These are phyloP conservation scores for Trichoderma parareesei DNA, from an alignment of 495 filamentous ascomycete genomes.

Conservation along the genomic window DNA sequence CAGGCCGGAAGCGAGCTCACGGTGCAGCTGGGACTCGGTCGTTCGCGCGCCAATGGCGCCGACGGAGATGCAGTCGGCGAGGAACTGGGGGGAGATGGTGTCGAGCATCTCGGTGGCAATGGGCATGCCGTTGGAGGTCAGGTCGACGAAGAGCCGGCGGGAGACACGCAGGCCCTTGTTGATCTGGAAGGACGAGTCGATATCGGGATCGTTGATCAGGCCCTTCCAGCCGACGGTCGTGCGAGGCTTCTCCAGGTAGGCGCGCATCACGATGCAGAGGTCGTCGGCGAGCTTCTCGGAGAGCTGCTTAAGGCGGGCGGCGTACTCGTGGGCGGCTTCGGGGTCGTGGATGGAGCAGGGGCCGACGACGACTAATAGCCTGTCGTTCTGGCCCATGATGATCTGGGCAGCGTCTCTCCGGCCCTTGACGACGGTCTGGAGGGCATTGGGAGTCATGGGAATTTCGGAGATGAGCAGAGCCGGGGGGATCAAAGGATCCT, in stretches of 20 bases:
- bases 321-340: constrained; percentile 78
- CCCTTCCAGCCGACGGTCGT: constrained; percentile 99
- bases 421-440: constrained; percentile 68
- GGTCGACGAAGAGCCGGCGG: constrained; percentile 80
- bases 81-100: constrained; percentile 91
- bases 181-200: constrained; percentile 95
- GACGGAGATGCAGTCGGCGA: constrained; percentile 89
- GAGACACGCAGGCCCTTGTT: constrained; percentile 94
- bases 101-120: constrained; percentile 97
- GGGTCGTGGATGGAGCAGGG: constrained; percentile 98
- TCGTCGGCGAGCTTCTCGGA: constrained; percentile 70
- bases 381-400: constrained; percentile 71
- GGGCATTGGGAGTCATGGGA: constrained; percentile 58
- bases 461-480: constrained; percentile 82
- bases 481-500: constrained; percentile 90
- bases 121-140: constrained; percentile 79
- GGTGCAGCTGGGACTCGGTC: constrained; percentile 94
- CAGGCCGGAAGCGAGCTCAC: constrained; percentile 91
- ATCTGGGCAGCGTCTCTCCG: constrained; percentile 75
- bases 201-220: constrained; percentile 96
- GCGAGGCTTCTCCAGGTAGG: constrained; percentile 97
- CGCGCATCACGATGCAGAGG: constrained; percentile 90
- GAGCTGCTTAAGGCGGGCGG: constrained; percentile 62
- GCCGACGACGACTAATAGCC: constrained; percentile 87
- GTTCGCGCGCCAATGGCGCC: constrained; percentile 94